These are phyloP conservation scores for Huntiella abstrusa DNA, from an alignment of 2,329 filamentous ascomycete species.

Conservation along the genomic window DNA sequence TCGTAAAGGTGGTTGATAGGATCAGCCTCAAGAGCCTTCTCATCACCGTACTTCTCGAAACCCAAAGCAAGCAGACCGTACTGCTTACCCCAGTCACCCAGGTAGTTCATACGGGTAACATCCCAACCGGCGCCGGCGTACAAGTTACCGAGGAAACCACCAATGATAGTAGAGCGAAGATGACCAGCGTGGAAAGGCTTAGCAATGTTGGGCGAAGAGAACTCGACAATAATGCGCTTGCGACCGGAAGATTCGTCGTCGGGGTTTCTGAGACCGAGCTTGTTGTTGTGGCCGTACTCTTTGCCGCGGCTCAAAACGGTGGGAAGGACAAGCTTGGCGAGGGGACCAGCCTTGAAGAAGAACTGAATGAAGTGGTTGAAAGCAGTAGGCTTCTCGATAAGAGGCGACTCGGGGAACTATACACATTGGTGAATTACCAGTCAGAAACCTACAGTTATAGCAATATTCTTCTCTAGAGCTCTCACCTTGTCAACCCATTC, in stretches of 20 bases:
- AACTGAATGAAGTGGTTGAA: constrained; percentile 57
- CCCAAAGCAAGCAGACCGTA: constrained; percentile 55
- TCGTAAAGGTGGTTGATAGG: constrained; percentile 70
- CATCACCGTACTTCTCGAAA: constrained; percentile 56
- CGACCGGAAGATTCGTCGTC: constrained; percentile 38
- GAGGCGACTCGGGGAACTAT: constrained; percentile 54
- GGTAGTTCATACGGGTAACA: constrained; percentile 55
- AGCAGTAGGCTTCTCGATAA: constrained; percentile 51
- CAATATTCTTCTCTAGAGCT: neutral
- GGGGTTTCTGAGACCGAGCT: constrained; percentile 41
- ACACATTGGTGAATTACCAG: constrained; percentile 1
- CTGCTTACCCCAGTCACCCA: constrained; percentile 69
- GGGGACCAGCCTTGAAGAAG: constrained; percentile 54
- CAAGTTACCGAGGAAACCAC: constrained; percentile 55
- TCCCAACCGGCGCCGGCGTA: constrained; percentile 57
- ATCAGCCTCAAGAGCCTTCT: constrained; percentile 50
- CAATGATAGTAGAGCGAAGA: constrained; percentile 61
- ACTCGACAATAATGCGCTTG: constrained; percentile 59
- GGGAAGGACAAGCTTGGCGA: constrained; percentile 48
- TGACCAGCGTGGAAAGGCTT: constrained; percentile 71
- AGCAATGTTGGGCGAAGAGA: constrained; percentile 71
- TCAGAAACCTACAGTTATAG: neutral
- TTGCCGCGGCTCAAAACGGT: constrained; percentile 43
- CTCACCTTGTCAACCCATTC: constrained; percentile 43
- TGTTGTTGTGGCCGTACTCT: constrained; percentile 43